Evolutionary conservation across 805 yeast species (phyloP), one percentile per base, ranked within the genome.

Genomic region (Wickerhamomyces bisporus): DNA sequence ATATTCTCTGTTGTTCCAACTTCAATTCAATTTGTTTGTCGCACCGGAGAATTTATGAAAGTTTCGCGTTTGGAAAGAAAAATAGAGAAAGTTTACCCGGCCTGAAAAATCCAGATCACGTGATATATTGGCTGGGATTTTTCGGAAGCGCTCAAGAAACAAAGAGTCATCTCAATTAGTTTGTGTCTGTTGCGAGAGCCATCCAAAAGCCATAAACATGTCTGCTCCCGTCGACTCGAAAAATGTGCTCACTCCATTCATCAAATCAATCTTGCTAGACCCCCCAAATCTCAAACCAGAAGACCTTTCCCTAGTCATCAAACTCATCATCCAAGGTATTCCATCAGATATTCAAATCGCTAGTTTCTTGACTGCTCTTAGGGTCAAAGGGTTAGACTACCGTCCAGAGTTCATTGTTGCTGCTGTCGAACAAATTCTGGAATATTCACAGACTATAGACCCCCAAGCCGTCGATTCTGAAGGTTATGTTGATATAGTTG

Each of bases 401-500:
- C 70, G 81, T 36, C 79, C 97, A 0, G 85, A 76, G 26, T 86
- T 66, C 57, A 84, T 93, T 29, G 89, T 96, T 4, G 81, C 86
- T 8, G 96, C 97, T 0, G 96, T 87, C 1, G 65, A 67, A 16
- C 79, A 93, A 2, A 75, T 91, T 19, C 64, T 85, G 43, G 75
- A 77, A 49, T 81, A 72, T 49, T 79, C 93, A 6, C 73, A 71
- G 34, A 48, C 66, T 2, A 73, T 86, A n/a, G 64, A 70, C 9
- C 57, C 69, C 3, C 51, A 61, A 7, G 48, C 53, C 2, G 72
- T 75, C 12, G 74, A 72, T 28, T 50, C 63, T 1, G 61, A 58
- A 1, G 83, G 83, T 0, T 82, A 73, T 48, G 70, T 82, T 6
- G 99, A 93, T 59, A 86, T 93, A 23, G 99, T 93, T 6, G 99